A percentile compares a stretch with the other conserved stretches of the same genome.
These are phyloP conservation scores for Colletotrichum echinochloae DNA, from an alignment of 2,329 filamentous ascomycete genomes.

Conservation along the genomic window DNA sequence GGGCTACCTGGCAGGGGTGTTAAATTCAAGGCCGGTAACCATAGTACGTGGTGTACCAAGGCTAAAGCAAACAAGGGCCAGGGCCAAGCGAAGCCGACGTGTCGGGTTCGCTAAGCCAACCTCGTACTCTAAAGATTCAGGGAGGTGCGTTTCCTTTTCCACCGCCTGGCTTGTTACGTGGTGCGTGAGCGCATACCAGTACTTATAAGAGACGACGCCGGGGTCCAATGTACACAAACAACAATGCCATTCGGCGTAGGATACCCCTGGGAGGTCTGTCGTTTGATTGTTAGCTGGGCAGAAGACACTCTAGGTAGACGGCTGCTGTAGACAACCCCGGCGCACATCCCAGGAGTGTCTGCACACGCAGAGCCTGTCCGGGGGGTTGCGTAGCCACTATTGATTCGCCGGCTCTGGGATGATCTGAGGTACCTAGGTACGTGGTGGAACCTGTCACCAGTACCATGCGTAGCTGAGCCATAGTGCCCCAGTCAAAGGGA, in stretches of 20 bases:
- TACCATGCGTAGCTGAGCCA: constrained; percentile 25
- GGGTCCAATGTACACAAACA: no score
- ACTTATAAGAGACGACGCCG: neutral
- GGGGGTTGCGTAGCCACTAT: constrained; percentile 2
- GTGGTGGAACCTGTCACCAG: neutral
- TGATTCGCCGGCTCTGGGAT: constrained; percentile 23
- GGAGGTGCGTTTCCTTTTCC: neutral
- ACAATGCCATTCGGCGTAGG: neutral
- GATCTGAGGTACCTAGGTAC: no score
- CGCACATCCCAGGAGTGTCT: neutral
- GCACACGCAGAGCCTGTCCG: constrained; percentile 8
- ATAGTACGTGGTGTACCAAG: neutral
- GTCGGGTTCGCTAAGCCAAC: constrained; percentile 28
- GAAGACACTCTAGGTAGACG: neutral
- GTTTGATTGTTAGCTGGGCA: no score
- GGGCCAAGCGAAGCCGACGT: constrained; percentile 17
- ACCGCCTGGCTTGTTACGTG: neutral
- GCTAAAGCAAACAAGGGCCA: constrained; percentile 1
- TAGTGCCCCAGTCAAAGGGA: neutral
- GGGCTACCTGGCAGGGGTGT: no score
- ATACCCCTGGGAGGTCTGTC: no score
- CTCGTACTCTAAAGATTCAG: constrained; percentile 30
- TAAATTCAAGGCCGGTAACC: no score
- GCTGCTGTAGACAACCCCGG: constrained; percentile 4
- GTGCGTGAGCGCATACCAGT: constrained; percentile 12